These are phyloP conservation scores for Mycena crocata DNA, from an alignment of 768 basidiomycete species.

Conservation along the genomic window DNA sequence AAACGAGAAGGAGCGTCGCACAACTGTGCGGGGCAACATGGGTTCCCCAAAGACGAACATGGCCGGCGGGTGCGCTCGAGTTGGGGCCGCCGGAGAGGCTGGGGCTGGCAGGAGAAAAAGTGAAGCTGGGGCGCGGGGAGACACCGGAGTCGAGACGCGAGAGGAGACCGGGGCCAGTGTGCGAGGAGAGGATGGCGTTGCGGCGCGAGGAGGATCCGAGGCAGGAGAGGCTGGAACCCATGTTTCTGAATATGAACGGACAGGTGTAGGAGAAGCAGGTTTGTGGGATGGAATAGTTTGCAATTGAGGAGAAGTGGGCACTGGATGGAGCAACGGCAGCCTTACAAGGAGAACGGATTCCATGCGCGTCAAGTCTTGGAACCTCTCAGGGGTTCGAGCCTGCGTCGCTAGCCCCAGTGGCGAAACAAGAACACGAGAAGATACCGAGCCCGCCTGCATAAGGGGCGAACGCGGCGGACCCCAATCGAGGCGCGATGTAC, in stretches of 20 bases:
- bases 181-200: neutral
- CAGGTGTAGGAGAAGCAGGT: neutral
- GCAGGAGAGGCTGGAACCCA: neutral
- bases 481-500: neutral
- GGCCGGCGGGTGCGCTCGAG: neutral
- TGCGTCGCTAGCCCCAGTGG: too few relatives aligned
- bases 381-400: neutral
- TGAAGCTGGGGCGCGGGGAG: too few relatives aligned
- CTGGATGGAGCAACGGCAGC: neutral
- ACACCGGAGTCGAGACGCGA: too few relatives aligned
- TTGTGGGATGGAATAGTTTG: slow-evolving; percentile 10
- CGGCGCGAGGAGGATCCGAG: neutral
- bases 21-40: neutral
- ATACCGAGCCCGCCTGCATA: neutral
- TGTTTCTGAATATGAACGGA: neutral
- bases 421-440: neutral
- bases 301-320: neutral
- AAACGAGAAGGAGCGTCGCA: slow-evolving; percentile 8
- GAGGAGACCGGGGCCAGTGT: too few relatives aligned
- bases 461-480: slow-evolving; percentile 4
- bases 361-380: neutral
- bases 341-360: neutral
- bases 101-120: too few relatives aligned
- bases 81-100: too few relatives aligned
- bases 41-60: neutral